A percentile compares a stretch with the other conserved stretches of the same genome.
Conservation (phyloP, 1,284 basidiomycete genomes). For the Cutaneotrichosporon arboriforme region DNA sequence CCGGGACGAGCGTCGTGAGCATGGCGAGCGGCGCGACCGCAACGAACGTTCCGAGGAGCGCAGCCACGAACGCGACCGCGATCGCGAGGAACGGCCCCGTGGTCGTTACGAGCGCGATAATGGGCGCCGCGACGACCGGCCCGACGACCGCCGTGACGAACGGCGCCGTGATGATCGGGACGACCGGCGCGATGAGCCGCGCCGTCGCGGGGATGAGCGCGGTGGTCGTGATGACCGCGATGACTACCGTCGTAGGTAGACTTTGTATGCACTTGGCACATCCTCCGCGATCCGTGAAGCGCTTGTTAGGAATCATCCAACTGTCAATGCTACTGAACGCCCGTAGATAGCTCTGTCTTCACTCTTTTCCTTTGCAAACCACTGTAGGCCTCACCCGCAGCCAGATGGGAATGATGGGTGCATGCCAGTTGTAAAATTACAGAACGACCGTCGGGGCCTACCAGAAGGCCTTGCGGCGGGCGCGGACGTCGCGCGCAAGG, state of each 20-base stretch:
- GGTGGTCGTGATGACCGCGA: background rate
- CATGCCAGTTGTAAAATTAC: background rate
- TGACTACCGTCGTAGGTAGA: background rate
- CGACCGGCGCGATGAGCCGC: too few species aligned
- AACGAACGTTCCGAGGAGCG: background rate
- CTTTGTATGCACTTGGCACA: too few species aligned
- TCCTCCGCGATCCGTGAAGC: too few species aligned
- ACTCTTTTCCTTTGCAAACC: too few species aligned
- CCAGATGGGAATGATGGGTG: background rate
- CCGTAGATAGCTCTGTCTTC: too few species aligned
- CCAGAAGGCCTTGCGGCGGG: constrained; percentile 42
- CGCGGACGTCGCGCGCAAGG: constrained; percentile 30
- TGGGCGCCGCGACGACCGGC: background rate
- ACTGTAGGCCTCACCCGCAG: too few species aligned
- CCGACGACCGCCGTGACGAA: too few species aligned
- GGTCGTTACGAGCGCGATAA: background rate
- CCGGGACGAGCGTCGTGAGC: background rate
- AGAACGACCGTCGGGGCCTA: constrained; percentile 18
- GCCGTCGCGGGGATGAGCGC: background rate
- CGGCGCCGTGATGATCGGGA: background rate
- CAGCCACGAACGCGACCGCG: background rate
- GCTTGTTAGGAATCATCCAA: too few species aligned
- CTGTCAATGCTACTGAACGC: too few species aligned
- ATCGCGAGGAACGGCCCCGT: background rate
- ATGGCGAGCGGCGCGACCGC: background rate